These are phyloP conservation scores for Westerdykella sp. DNA, from an alignment of 2,329 filamentous ascomycete species.

Conservation along the genomic window DNA sequence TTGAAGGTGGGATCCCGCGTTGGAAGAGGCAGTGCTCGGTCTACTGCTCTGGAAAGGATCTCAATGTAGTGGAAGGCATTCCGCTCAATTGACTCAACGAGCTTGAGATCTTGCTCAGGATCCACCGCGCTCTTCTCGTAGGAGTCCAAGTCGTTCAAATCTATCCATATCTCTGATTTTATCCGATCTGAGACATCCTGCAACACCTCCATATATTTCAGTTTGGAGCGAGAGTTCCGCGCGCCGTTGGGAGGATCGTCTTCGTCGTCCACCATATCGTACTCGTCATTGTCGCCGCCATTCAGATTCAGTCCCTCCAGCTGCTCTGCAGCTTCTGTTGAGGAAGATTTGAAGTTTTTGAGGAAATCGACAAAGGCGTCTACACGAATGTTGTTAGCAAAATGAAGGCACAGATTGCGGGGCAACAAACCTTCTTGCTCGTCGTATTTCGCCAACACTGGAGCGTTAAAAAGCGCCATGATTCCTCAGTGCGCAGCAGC, in stretches of 20 bases:
- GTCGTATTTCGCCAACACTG: constrained; percentile 76
- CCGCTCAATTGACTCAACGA: constrained; percentile 77
- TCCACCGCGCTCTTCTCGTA: constrained; percentile 65
- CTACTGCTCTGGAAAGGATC: constrained; percentile 79
- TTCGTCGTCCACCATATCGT: constrained; percentile 85
- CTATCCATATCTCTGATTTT: constrained; percentile 71
- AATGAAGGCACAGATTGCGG: constrained; percentile 10
- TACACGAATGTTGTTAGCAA: constrained; percentile 40
- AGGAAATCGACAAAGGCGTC: constrained; percentile 85
- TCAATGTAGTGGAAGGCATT: constrained; percentile 97
- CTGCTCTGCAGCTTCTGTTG: constrained; percentile 67
- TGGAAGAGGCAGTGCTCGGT: constrained; percentile 75
- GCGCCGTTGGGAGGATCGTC: constrained; percentile 51
- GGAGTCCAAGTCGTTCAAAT: constrained; percentile 81
- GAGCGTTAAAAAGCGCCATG: constrained; percentile 84
- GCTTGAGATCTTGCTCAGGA: constrained; percentile 55
- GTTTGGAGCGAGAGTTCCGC: constrained; percentile 49
- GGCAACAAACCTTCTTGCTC: constrained; percentile 67
- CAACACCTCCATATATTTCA: constrained; percentile 84
- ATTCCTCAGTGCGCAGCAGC: constrained; percentile 15
- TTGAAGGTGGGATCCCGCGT: constrained; percentile 83
- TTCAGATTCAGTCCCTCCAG: constrained; percentile 80
- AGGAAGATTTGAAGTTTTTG: constrained; percentile 75
- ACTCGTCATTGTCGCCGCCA: constrained; percentile 79
- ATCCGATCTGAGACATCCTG: constrained; percentile 81